phyloP scores from a whole-genome alignment of 2,329 filamentous ascomycete species.

The Apiospora pterosperma region DNA sequence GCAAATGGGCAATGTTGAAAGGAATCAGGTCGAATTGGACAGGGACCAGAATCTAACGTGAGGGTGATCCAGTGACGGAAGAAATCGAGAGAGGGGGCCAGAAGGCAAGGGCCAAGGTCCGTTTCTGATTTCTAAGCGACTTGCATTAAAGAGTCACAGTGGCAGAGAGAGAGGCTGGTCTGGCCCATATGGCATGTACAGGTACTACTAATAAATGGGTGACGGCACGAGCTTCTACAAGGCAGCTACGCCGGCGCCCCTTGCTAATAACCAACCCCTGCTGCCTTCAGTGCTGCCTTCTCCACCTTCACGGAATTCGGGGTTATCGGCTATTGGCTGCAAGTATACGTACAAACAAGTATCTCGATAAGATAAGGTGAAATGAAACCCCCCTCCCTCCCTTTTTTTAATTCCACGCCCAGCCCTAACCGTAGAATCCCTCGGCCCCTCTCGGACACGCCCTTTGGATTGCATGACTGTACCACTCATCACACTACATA shows the following conservation, averaged over 20 bases:
- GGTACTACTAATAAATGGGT: background rate
- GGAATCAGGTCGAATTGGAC: background rate
- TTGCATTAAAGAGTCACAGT: background rate
- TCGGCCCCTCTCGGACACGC: background rate
- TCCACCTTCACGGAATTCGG: background rate
- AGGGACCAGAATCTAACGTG: background rate
- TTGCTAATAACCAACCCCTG: background rate
- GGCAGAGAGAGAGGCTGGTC: background rate
- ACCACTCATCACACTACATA: background rate
- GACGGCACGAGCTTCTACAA: background rate
- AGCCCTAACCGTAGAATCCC: background rate
- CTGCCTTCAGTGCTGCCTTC: background rate
- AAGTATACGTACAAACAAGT: background rate
- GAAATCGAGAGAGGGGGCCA: constrained; percentile 28
- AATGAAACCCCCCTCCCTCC: too few species aligned
- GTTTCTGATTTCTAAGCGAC: constrained; percentile 12
- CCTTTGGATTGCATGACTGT: background rate
- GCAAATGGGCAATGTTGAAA: background rate
- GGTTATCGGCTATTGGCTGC: background rate
- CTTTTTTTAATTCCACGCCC: background rate
- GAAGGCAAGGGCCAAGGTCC: constrained; percentile 12
- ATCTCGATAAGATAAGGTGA: background rate
- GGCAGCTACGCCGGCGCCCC: too few species aligned
- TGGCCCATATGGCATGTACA: background rate
- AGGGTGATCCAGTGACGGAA: constrained; percentile 15